A percentile compares a stretch with the other conserved stretches of the same genome.
phyloP scores from a whole-genome alignment of 2,329 filamentous ascomycete species.

The Leptographium wingfieldii region DNA sequence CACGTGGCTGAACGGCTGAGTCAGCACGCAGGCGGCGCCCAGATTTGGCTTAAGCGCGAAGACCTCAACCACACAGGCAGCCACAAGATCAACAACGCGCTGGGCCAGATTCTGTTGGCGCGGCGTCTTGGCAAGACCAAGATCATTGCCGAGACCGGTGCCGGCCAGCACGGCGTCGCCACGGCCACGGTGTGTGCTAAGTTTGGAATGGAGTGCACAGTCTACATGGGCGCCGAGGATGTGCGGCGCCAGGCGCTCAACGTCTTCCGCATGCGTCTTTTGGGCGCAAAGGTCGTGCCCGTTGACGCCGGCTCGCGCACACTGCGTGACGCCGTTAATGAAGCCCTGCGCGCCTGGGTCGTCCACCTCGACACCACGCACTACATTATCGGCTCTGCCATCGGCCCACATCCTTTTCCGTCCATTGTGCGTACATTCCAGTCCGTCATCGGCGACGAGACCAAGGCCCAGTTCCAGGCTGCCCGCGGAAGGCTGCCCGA shows the following conservation, averaged over 20 bases:
- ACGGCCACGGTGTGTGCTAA: constrained; percentile 96
- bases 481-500: constrained; percentile 83
- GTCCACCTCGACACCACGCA: constrained; percentile 86
- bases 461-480: constrained; percentile 78
- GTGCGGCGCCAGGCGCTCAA: constrained; percentile 92
- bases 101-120: constrained; percentile 85
- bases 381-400: constrained; percentile 96
- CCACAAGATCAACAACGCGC: constrained; percentile 98
- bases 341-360: constrained; percentile 90
- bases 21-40: constrained; percentile 78
- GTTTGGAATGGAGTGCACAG: constrained; percentile 94
- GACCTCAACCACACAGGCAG: constrained; percentile 96
- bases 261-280: constrained; percentile 94
- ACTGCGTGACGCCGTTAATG: constrained; percentile 82
- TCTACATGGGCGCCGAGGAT: constrained; percentile 98
- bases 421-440: constrained; percentile 97
- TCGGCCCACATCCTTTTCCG: constrained; percentile 94
- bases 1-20: constrained; percentile 84
- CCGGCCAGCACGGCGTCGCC: constrained; percentile 94
- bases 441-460: constrained; percentile 89
- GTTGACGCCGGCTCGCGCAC: constrained; percentile 84
- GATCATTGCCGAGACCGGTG: constrained; percentile 96
- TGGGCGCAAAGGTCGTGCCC: constrained; percentile 83
- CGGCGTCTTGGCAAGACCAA: constrained; percentile 81
- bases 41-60: constrained; percentile 96